Base-by-base conservation (phyloP, 192 early-diverging fungal species). In the Rhizophagus sp. region DNA sequence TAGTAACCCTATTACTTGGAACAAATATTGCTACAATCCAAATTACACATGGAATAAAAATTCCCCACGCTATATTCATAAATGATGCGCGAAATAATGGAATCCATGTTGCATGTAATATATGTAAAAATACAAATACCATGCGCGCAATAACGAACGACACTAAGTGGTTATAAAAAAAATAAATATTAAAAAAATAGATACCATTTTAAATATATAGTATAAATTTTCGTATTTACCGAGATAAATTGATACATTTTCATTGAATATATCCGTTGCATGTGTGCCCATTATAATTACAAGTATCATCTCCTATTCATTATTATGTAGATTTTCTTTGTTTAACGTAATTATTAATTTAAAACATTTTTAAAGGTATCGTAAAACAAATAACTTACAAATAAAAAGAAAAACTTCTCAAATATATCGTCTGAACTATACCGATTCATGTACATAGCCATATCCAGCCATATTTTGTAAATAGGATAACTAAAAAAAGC, bases 361-460 rank as follows among this genome's bases (percentile, higher is more conserved):
- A 36, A 36, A 36, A 36, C 34, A 36, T 36, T 36, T 36, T 36
- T 30, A 30, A 30, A 30, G 30, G 1, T 1, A 36, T 36, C 3
- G 19, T 33, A 24, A 34, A 34, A 0, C 12, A 25, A 24, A 73
- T 24, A 71, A 33, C 36, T 57, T 81, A 78, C 80, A 76, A 76
- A 81, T 10, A 81, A 69, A 25, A 81, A 2, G 17, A 81, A 11
- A 44, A 81, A 76, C 41, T 81, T 81, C 25, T 81, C 78, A 70
- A 81, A 6, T n/a, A 81, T 33, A 78, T 81, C 80, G 7, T 81
- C 80, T 24, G 80, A 81, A n/a, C 63, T 71, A 41, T 62, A 81
- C 1, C 77, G 24, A 63, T 81, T 81, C 25, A 81, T 57, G 49
- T 75, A 78, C 34, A 24, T 1, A 17, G 27, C 17, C 6, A 78